A percentile compares a stretch with the other conserved stretches of the same genome.
Conservation (phyloP, 192 early-diverging fungal genomes). For the Phlyctochytrium arcticum region DNA sequence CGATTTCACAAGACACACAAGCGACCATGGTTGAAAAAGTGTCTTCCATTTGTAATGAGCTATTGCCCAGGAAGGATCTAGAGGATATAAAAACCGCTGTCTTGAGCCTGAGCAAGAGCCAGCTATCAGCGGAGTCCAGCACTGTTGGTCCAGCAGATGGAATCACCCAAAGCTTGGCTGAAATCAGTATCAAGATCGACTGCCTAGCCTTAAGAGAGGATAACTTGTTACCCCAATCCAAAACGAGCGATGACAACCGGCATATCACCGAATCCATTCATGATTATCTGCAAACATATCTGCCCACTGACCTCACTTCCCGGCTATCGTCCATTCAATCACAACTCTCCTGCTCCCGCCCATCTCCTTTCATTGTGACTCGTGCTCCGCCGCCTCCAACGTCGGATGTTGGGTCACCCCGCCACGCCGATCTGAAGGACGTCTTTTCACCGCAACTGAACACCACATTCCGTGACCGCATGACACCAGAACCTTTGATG, state of each 20-base stretch:
- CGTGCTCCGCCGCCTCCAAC: background rate
- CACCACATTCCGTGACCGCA: background rate
- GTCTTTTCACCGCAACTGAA: background rate
- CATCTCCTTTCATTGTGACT: background rate
- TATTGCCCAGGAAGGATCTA: background rate
- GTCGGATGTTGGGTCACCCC: background rate
- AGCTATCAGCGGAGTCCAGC: background rate
- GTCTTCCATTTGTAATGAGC: background rate
- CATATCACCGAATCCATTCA: constrained; percentile 27
- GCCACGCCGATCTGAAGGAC: background rate
- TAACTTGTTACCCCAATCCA: background rate
- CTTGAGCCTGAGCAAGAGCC: background rate
- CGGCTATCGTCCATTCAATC: constrained; percentile 10
- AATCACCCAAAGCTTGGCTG: background rate
- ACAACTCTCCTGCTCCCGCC: background rate
- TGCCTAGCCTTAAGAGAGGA: too few relatives aligned
- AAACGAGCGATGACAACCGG: background rate
- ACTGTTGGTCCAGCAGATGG: background rate
- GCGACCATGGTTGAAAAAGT: constrained; percentile 1
- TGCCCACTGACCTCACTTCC: constrained; percentile 20
- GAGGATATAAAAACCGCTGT: background rate
- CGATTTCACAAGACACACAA: constrained; percentile 22
- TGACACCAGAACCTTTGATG: constrained; percentile 4
- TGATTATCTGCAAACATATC: constrained; percentile 16
- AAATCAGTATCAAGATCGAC: too few relatives aligned